Evolutionary conservation across 1,139 yeast species (phyloP).

Genomic region (Fermentozyma sake): DNA sequence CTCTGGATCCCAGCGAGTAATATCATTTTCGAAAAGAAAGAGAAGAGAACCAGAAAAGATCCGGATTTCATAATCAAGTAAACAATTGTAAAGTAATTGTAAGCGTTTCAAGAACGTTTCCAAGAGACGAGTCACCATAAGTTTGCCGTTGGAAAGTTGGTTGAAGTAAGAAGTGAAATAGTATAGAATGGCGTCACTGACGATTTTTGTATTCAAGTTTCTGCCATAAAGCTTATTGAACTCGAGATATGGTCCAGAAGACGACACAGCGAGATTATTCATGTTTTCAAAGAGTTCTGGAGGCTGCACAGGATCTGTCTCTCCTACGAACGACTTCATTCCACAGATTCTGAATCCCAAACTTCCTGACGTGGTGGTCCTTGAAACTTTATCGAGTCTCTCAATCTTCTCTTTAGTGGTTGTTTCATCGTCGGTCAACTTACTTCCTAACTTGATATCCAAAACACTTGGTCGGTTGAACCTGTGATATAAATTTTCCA

Average conservation of each 20-base stretch:
- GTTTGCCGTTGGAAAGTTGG: constrained; percentile 9
- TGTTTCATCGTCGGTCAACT: constrained; percentile 57
- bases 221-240: constrained; percentile 75
- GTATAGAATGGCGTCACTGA: constrained; percentile 45
- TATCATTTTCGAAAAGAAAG: constrained; percentile 70
- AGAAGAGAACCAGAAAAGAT: constrained; percentile 73
- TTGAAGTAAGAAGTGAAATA: constrained; percentile 39
- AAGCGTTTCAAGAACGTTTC: constrained; percentile 51
- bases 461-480: constrained; percentile 64
- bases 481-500: constrained; percentile 65
- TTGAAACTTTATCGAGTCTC: constrained; percentile 61
- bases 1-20: constrained; percentile 40
- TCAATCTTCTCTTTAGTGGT: constrained; percentile 55
- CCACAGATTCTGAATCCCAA: constrained; percentile 81
- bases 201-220: constrained; percentile 37
- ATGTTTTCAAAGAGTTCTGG: constrained; percentile 9
- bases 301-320: constrained; percentile 3
- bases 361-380: constrained; percentile 74
- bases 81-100: constrained; percentile 59
- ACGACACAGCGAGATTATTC: constrained; percentile 10
- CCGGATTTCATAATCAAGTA: constrained; percentile 59
- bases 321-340: constrained; percentile 55
- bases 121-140: constrained; percentile 25
- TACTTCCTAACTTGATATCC: constrained; percentile 78
- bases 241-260: constrained; percentile 32